Evolutionary conservation across 192 early-diverging fungal species (phyloP), one percentile per base, ranked within the genome.

Genomic region (Entrophospora sp.): DNA sequence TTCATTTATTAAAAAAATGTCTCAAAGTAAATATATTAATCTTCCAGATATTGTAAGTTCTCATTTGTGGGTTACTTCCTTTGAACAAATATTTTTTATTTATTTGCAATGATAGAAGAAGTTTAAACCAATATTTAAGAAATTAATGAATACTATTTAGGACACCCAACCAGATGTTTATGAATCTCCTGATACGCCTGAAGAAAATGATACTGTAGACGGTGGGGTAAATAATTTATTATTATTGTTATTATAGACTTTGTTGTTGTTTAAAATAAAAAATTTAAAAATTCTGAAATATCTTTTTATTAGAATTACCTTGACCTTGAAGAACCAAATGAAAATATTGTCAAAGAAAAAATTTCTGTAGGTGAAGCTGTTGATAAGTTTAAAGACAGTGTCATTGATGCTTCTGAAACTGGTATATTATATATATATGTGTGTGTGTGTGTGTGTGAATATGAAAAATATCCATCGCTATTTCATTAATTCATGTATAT

Each of bases 81-180:
- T 3, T 31, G 6, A 34, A 35, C 6, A 56, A 34, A 24, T 27
- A 10, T 36, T 0, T 34, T 36, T 52, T 27, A 66, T 48, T 36
- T 38, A 10, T 12, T 22, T 12, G 20, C 22, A 8, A 22, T 28
- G 18, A 9, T 12, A 3, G 4, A 28, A 14, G 31, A 6, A 32
- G n/a, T 16, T 28, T 64, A 32, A 28, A 18, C 67, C 8, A 4
- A 4, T 18, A 10, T 5, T 58, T 28, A 38, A 53, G 6, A 5
- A 4, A 24, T 45, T 24, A 13, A 55, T 5, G 4, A 8, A 38
- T 16, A 9, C 25, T 34, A 38, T 43, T 22, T 69, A 85, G 84
- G 84, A 86, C 64, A 81, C 81, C 53, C 83, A 85, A 71, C 89
- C 87, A 46, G 93, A 93, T 81, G 88, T 95, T 53, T 92, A 87